A percentile compares a stretch with the other conserved stretches of the same genome.
Evolutionary conservation across 257 asterid genomes (phyloP).

Genomic region (Solanum dulcamara): DNA sequence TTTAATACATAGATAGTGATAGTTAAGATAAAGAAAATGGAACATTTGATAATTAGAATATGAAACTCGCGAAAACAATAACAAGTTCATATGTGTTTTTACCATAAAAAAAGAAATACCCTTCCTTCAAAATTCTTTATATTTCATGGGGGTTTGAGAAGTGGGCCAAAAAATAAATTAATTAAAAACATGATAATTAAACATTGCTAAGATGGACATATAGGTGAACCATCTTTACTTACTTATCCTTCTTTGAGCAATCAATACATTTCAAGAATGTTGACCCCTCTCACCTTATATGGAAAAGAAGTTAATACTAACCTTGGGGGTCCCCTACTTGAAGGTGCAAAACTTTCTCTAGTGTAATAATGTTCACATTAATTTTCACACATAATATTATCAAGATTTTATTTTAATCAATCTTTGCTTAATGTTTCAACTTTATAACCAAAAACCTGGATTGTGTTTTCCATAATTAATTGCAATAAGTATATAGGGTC

Average conservation of each 20-base stretch:
- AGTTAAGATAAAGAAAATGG: too few relatives aligned
- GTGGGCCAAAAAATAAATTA: not conserved
- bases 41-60: not conserved
- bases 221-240: not conserved
- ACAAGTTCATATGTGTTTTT: not conserved
- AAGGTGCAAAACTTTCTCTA: not conserved
- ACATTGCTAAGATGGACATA: not conserved
- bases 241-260: not conserved
- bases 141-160: not conserved
- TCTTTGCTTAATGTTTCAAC: not conserved
- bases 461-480: not conserved
- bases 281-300: not conserved
- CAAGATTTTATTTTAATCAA: not conserved
- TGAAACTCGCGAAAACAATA: not conserved
- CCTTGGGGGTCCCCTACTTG: not conserved
- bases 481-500: not conserved
- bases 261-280: not conserved
- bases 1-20: not conserved
- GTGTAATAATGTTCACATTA: not conserved
- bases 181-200: not conserved
- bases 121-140: not conserved
- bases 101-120: not conserved
- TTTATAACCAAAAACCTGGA: not conserved
- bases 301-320: not conserved
- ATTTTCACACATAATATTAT: not conserved